A percentile compares a stretch with the other conserved stretches of the same genome.
Evolutionary conservation across 2,329 filamentous ascomycete species (phyloP).

Genomic region (Aspergillus udagawae): DNA sequence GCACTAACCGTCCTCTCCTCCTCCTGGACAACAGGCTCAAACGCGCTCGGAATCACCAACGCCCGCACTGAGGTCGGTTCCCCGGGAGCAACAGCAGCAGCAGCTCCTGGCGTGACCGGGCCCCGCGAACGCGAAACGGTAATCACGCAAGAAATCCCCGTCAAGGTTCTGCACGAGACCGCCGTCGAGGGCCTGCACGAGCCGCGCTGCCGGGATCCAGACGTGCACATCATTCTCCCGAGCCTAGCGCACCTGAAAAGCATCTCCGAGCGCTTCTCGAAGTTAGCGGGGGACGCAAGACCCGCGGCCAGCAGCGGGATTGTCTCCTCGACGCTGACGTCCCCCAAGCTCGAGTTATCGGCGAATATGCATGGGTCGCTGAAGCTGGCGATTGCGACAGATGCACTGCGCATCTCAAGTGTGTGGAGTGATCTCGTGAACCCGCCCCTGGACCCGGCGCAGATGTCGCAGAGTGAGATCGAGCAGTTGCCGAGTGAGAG

Average conservation of each 20-base stretch:
- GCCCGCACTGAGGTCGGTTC: conserved; percentile 8
- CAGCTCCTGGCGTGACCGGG: conserved; percentile 44
- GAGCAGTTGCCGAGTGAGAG: conserved; percentile 76
- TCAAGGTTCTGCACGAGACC: conserved; percentile 78
- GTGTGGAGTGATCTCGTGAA: conserved; percentile 84
- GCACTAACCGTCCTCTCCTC: conserved; percentile 81
- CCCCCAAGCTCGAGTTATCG: conserved; percentile 73
- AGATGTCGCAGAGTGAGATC: conserved; percentile 62
- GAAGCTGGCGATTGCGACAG: conserved; percentile 73
- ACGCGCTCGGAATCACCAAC: conserved; percentile 52
- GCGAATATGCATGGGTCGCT: conserved; percentile 94
- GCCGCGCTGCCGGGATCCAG: conserved; percentile 82
- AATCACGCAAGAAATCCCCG: conserved; percentile 94
- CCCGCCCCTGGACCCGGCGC: conserved; percentile 75
- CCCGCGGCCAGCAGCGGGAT: conserved; percentile 28
- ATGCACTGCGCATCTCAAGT: conserved; percentile 78
- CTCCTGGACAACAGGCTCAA: conserved; percentile 41
- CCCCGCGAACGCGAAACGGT: conserved; percentile 77
- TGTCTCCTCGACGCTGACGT: conserved; percentile 16
- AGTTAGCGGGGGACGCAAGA: conserved; percentile 50
- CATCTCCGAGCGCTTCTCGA: conserved; percentile 93
- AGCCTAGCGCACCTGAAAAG: conserved; percentile 83
- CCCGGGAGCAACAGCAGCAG: conserved; percentile 41
- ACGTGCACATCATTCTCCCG: conserved; percentile 89
- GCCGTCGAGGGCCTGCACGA: conserved; percentile 92